Evolutionary conservation across 768 basidiomycete genomes (phyloP).

Genomic region (Kwoniella botswanensis): DNA sequence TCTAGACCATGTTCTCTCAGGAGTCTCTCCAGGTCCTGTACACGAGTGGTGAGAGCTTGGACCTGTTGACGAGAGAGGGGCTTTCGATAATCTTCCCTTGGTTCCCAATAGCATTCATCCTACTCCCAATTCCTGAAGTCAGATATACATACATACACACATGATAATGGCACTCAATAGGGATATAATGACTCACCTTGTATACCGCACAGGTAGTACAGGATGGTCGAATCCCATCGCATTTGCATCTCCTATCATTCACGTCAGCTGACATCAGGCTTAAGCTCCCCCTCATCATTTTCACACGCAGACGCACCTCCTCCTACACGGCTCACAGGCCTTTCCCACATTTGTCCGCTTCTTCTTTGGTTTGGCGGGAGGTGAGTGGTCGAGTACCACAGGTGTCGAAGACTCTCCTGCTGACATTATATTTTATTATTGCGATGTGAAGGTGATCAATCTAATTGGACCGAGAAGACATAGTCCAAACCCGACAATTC

Average conservation of each 20-base stretch:
- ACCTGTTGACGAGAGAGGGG: conserved; percentile 50
- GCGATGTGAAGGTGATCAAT: background rate
- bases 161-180: background rate
- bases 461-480: too few species aligned
- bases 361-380: conserved; percentile 22
- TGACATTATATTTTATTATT: background rate
- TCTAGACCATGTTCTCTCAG: conserved; percentile 36
- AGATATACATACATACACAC: background rate
- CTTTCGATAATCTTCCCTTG: conserved; percentile 48
- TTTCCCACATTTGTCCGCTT: conserved; percentile 38
- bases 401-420: conserved; percentile 1
- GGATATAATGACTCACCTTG: conserved; percentile 36
- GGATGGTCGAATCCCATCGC: conserved; percentile 47
- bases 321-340: conserved; percentile 44
- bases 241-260: conserved; percentile 40
- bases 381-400: background rate
- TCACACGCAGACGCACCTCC: conserved; percentile 31
- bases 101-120: conserved; percentile 53
- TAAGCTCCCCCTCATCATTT: background rate
- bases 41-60: conserved; percentile 43
- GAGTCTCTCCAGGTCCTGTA: conserved; percentile 46
- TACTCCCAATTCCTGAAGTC: conserved; percentile 2
- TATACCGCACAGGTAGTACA: conserved; percentile 51
- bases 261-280: background rate
- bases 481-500: too few species aligned